Conservation (phyloP, 192 early-diverging fungal species). For the Coemansia sp. region DNA sequence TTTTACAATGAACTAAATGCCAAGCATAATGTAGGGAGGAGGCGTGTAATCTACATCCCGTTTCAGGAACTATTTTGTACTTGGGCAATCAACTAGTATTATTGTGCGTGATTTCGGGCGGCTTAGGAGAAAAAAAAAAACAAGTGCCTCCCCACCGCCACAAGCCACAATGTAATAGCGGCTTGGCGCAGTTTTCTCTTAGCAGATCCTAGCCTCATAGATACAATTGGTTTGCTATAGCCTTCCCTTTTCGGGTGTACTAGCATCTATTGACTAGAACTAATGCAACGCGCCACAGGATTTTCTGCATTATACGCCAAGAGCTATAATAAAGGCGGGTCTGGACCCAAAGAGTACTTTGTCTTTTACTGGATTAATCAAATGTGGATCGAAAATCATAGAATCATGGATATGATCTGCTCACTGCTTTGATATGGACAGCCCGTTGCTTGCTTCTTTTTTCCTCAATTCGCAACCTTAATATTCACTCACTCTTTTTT, state of each 20-base stretch:
- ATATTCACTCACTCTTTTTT: background rate
- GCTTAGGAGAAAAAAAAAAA: background rate
- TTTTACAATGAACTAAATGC: background rate
- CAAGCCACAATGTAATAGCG: background rate
- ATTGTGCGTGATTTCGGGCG: slow-evolving; percentile 1
- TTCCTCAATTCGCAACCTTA: background rate
- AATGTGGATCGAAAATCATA: background rate
- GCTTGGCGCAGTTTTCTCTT: background rate
- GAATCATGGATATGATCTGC: background rate
- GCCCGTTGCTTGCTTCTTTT: background rate
- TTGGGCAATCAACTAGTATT: background rate
- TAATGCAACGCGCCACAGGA: background rate
- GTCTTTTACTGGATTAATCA: background rate
- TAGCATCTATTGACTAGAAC: background rate
- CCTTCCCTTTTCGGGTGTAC: background rate
- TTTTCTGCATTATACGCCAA: background rate
- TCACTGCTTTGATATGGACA: background rate
- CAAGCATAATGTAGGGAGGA: background rate
- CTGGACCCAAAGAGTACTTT: background rate
- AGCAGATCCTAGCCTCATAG: background rate
- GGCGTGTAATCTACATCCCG: background rate
- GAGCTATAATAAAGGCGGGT: background rate
- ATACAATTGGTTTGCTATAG: background rate
- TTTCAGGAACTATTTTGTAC: background rate
- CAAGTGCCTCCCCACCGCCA: background rate